Base-by-base conservation (phyloP, 2,329 filamentous ascomycete species). In the Hypomyces rosellus region DNA sequence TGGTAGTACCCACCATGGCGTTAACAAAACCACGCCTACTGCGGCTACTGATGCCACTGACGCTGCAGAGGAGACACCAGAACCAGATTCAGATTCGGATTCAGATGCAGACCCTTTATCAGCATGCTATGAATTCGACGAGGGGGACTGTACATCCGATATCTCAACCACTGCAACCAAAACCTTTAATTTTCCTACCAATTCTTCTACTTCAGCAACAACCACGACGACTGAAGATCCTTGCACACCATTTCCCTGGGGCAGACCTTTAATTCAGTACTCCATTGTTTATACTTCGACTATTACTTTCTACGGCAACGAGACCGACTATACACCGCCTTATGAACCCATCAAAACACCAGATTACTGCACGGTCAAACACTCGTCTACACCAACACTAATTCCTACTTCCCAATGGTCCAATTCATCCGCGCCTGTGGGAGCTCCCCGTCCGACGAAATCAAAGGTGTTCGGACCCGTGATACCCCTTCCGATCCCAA, bases 221-320 rank as follows among this genome's bases (percentile, higher is more conserved):
- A 36, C 52, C 25, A 54, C 55, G 47, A 42, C 55, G 3, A 54
- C 56, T 12, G 53, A 61, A 12, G 38, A 41, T 20, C 57, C 62
- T 5, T 74, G 72, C 55, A 71, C 66, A 12, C 58, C 59, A n/a
- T 50, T 66, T 0, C 46, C 55, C 5, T 50, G 51, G 2, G 51
- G 59, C 15, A 65, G 69, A 41, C 61, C 63, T 6, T 53, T 69
- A 4, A 73, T 66, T 1, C 58, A 69, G 9, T 76, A 70, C 60
- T 72, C 69, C 3, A 66, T 78, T 34, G 60, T 76, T 15, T 69
- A 78, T 62, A 77, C 74, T 3, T 65, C 71, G 18, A 80, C 77
- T 1, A 65, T 73, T 45, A 80, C 76, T 15, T 74, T 76, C 60
- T 67, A 61, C 8, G 74, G 71, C 14, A 67, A 76, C 48, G 68